phyloP scores from a whole-genome alignment of 352 stramenopile species.

The Phytophthora idaei region DNA sequence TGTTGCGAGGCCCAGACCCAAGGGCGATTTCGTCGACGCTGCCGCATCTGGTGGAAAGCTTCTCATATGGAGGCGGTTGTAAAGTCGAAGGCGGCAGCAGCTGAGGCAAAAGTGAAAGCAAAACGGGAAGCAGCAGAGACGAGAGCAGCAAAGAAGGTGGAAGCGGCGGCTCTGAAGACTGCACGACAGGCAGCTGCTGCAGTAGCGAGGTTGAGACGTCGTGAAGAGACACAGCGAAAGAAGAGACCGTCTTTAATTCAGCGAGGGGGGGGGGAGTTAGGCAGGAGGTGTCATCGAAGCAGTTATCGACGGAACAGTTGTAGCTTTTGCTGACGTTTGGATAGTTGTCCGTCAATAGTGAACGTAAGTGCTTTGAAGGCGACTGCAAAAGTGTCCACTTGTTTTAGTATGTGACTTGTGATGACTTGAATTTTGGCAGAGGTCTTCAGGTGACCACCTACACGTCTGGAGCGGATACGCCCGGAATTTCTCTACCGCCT shows the following conservation, averaged over 20 bases:
- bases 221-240: not conserved
- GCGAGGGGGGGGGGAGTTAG: not conserved
- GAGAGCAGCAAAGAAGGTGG: not conserved
- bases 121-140: not conserved
- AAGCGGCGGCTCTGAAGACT: not conserved
- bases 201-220: not conserved
- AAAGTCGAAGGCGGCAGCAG: not conserved
- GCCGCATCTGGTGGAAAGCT: conserved; percentile 9
- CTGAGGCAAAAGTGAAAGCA: conserved; percentile 3
- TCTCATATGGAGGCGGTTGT: conserved; percentile 3
- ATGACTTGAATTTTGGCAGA: too few species aligned
- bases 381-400: not conserved
- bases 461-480: too few species aligned
- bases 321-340: not conserved
- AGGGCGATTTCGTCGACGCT: conserved; percentile 5
- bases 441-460: too few species aligned
- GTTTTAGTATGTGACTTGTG: too few species aligned
- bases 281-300: not conserved
- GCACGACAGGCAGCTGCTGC: not conserved
- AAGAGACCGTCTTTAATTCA: not conserved
- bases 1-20: not conserved
- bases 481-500: too few species aligned
- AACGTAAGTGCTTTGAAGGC: not conserved
- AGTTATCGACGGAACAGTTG: not conserved
- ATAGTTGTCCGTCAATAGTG: not conserved